Percentiles rank a stretch among this genome's conserved stretches.
Conservation (phyloP, 179 eudicot species). For the Spergularia azorica region DNA sequence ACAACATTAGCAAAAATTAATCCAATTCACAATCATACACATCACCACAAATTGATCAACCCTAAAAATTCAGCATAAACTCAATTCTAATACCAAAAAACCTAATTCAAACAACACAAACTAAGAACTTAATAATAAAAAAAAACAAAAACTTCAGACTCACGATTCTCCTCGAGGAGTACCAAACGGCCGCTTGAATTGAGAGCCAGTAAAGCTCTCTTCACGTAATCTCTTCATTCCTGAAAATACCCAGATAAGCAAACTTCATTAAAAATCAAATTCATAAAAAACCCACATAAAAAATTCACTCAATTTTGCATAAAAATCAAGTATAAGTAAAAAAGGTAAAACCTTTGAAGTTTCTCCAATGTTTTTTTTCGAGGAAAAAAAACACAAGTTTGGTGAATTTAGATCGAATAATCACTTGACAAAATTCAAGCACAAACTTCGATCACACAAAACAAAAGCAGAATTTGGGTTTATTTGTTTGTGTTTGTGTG, state of each 20-base stretch:
- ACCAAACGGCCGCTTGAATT: constrained; percentile 63
- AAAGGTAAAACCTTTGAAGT: background rate
- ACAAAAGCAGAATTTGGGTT: background rate
- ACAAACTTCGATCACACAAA: constrained; percentile 23
- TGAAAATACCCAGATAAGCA: constrained; percentile 30
- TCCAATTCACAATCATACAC: background rate
- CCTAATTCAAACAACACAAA: background rate
- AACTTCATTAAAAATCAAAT: constrained; percentile 11
- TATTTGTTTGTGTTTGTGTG: constrained; percentile 1
- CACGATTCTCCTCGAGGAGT: constrained; percentile 74
- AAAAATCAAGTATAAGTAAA: background rate
- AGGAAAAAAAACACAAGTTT: constrained; percentile 20
- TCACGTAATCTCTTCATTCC: constrained; percentile 92
- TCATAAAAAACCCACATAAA: constrained; percentile 17
- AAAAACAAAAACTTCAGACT: constrained; percentile 26
- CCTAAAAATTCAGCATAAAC: constrained; percentile 2
- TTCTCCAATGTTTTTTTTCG: constrained; percentile 25
- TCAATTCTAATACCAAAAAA: background rate
- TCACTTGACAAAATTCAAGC: constrained; percentile 13
- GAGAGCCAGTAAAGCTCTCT: constrained; percentile 61
- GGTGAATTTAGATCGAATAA: constrained; percentile 30
- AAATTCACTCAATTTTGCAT: constrained; percentile 27
- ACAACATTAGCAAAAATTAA: background rate
- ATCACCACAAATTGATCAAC: constrained; percentile 28
- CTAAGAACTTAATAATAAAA: background rate